Percentiles rank a stretch among this genome's conserved stretches.
phyloP scores from a whole-genome alignment of 164 flowering plant species.

The Echeveria elegans region DNA sequence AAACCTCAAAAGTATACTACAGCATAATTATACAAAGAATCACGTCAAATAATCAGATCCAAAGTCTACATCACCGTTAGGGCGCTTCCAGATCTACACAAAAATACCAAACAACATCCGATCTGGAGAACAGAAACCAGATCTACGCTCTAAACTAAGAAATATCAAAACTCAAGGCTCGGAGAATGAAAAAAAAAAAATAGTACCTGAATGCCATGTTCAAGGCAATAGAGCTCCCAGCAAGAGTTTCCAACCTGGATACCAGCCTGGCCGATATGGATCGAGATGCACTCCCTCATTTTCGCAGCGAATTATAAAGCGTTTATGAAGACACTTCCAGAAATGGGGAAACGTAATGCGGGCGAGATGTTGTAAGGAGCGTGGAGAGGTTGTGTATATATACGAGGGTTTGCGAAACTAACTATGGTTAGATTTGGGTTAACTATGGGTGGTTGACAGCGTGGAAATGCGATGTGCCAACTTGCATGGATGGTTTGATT shows the following conservation, averaged over 20 bases:
- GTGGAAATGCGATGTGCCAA: too few relatives aligned
- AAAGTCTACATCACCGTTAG: too few relatives aligned
- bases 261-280: conserved; percentile 4
- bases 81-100: background rate
- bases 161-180: too few relatives aligned
- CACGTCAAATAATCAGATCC: too few relatives aligned
- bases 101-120: background rate
- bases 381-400: too few relatives aligned
- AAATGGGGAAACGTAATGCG: background rate
- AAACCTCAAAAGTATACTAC: too few relatives aligned
- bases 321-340: conserved; percentile 1
- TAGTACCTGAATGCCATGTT: conserved; percentile 1
- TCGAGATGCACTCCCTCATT: conserved; percentile 8
- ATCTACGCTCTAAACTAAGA: background rate
- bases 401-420: too few relatives aligned
- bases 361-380: background rate
- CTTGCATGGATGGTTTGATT: too few relatives aligned
- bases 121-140: background rate
- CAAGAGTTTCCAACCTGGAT: conserved; percentile 3
- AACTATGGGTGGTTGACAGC: too few relatives aligned
- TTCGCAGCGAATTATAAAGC: background rate
- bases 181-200: too few relatives aligned
- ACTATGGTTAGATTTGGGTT: too few relatives aligned
- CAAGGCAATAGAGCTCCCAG: conserved; percentile 7
- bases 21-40: too few relatives aligned